A percentile compares a stretch with the other conserved stretches of the same genome.
These are phyloP conservation scores for Colletotrichum falcatum DNA, from an alignment of 2,329 filamentous ascomycete genomes.

Conservation along the genomic window DNA sequence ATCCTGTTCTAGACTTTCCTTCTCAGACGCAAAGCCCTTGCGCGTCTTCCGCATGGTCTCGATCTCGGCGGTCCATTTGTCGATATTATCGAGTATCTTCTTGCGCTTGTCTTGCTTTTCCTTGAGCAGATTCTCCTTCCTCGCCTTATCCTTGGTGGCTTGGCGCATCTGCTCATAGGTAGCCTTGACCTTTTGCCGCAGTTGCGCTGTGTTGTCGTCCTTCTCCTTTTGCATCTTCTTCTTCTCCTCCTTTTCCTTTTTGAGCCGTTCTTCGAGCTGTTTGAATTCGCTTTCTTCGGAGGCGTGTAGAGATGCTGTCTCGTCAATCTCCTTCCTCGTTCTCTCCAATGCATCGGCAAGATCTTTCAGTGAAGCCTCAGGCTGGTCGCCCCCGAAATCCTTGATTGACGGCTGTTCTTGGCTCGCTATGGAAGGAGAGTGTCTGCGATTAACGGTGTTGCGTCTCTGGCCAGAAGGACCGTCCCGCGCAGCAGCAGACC, in stretches of 20 bases:
- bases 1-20: slow-evolving; percentile 61
- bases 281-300: slow-evolving; percentile 80
- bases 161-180: slow-evolving; percentile 85
- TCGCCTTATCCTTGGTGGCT: slow-evolving; percentile 81
- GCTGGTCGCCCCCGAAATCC: slow-evolving; percentile 58
- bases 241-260: slow-evolving; percentile 83
- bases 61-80: slow-evolving; percentile 75
- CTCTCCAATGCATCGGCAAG: slow-evolving; percentile 85
- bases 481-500: slow-evolving; percentile 74
- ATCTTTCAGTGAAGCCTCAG: slow-evolving; percentile 77
- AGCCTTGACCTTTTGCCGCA: slow-evolving; percentile 83
- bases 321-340: slow-evolving; percentile 86
- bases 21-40: slow-evolving; percentile 66
- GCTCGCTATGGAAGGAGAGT: slow-evolving; percentile 63
- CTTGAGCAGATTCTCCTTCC: slow-evolving; percentile 78
- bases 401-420: slow-evolving; percentile 63
- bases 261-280: slow-evolving; percentile 73
- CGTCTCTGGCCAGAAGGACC: slow-evolving; percentile 67
- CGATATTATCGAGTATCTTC: slow-evolving; percentile 77
- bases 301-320: slow-evolving; percentile 75
- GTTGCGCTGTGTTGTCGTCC: slow-evolving; percentile 87
- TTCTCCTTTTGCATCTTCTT: slow-evolving; percentile 85
- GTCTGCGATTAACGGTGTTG: slow-evolving; percentile 78
- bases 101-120: slow-evolving; percentile 76
- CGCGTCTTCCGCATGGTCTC: slow-evolving; percentile 68